phyloP scores from a whole-genome alignment of 2,329 filamentous ascomycete species.

The Fusarium anthophilum region DNA sequence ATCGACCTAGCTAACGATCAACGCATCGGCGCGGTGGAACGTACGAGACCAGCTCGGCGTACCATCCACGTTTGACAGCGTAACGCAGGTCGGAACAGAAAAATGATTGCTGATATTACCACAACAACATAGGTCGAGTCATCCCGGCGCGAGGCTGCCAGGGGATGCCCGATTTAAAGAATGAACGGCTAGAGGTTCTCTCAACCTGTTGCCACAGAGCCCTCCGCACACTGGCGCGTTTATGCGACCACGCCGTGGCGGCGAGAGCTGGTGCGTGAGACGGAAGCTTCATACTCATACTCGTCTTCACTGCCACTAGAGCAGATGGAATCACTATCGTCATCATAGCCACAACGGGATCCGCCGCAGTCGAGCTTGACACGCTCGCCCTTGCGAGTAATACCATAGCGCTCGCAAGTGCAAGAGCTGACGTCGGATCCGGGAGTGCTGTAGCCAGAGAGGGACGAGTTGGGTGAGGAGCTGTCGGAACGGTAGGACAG shows the following conservation, averaged over 20 bases:
- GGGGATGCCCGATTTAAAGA: conserved; percentile 44
- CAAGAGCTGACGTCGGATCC: conserved; percentile 81
- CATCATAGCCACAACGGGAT: conserved; percentile 82
- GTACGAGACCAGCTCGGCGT: conserved; percentile 58
- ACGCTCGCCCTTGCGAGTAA: conserved; percentile 90
- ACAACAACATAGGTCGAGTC: conserved; percentile 44
- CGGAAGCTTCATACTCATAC: conserved; percentile 53
- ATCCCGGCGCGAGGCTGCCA: conserved; percentile 44
- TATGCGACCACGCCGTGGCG: conserved; percentile 69
- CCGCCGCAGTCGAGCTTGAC: conserved; percentile 97
- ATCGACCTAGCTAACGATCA: conserved; percentile 60
- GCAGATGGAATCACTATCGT: conserved; percentile 71
- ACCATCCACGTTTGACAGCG: conserved; percentile 45
- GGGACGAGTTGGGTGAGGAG: conserved; percentile 76
- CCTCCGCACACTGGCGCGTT: conserved; percentile 34
- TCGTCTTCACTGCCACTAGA: conserved; percentile 74
- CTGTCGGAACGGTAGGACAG: conserved; percentile 78
- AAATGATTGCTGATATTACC: conserved; percentile 43
- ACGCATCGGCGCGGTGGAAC: conserved; percentile 34
- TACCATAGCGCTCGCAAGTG: conserved; percentile 95
- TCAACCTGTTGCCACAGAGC: conserved; percentile 35
- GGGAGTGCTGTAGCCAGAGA: conserved; percentile 82
- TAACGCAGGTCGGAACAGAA: conserved; percentile 42
- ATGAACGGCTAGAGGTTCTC: conserved; percentile 48
- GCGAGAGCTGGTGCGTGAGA: conserved; percentile 63